phyloP scores from a whole-genome alignment of 1,284 basidiomycete genomes.

The Cutaneotrichosporon dermatis region DNA sequence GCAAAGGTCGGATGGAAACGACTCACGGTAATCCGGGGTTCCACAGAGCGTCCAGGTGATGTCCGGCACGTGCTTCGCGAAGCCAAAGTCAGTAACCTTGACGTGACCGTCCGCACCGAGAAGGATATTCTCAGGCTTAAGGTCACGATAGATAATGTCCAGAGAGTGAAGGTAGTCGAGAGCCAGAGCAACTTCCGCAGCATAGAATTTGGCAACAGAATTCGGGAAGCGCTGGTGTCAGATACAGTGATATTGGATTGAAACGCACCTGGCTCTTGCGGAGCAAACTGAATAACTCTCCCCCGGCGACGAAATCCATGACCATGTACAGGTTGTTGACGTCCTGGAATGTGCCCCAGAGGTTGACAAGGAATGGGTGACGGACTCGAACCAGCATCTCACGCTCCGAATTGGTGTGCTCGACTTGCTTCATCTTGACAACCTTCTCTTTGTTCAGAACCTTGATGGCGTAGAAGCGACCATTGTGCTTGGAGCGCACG shows the following conservation, averaged over 20 bases:
- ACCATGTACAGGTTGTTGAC: slow-evolving; percentile 95
- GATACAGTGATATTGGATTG: background rate
- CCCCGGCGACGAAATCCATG: slow-evolving; percentile 98
- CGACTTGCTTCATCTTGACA: slow-evolving; percentile 91
- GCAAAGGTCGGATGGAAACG: background rate
- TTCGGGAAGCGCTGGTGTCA: slow-evolving; percentile 81
- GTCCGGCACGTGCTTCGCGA: slow-evolving; percentile 84
- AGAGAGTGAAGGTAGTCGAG: slow-evolving; percentile 86
- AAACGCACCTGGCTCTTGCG: slow-evolving; percentile 73
- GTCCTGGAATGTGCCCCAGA: slow-evolving; percentile 98
- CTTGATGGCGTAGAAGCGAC: slow-evolving; percentile 91
- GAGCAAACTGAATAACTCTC: slow-evolving; percentile 88
- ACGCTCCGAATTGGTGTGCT: slow-evolving; percentile 95
- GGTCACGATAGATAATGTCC: slow-evolving; percentile 93
- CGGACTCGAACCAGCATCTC: slow-evolving; percentile 82
- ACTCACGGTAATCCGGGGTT: slow-evolving; percentile 78
- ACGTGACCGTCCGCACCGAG: slow-evolving; percentile 92
- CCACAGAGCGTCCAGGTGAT: slow-evolving; percentile 97
- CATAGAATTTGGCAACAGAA: slow-evolving; percentile 98
- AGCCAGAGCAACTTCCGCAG: slow-evolving; percentile 92
- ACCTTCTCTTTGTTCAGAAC: slow-evolving; percentile 92
- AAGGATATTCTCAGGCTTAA: slow-evolving; percentile 96
- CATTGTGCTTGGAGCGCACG: slow-evolving; percentile 85
- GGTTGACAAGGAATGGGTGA: slow-evolving; percentile 94
- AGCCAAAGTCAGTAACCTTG: slow-evolving; percentile 97